Percentiles rank a stretch among this genome's conserved stretches.
Evolutionary conservation across 441 rosid genomes (phyloP).

Genomic region (Aleurites moluccanus): DNA sequence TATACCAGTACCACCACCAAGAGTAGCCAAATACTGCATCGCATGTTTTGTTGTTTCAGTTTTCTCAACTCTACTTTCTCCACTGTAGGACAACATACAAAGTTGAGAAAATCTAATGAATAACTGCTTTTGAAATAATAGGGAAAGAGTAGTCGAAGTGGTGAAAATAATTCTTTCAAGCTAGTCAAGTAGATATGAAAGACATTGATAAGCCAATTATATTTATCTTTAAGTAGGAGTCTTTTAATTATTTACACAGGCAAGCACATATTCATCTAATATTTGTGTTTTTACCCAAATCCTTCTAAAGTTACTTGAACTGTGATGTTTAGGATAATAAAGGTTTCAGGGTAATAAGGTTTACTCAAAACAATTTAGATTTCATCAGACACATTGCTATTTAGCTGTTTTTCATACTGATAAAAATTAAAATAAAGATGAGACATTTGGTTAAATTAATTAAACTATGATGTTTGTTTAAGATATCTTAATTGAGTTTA

Average conservation of each 20-base stretch:
- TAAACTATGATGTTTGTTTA: too few relatives aligned
- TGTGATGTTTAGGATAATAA: background rate
- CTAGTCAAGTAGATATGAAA: background rate
- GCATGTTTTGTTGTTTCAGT: too few relatives aligned
- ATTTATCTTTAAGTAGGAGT: too few relatives aligned
- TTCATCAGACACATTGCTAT: background rate
- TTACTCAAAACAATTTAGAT: background rate
- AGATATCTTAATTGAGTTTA: too few relatives aligned
- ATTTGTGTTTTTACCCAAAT: too few relatives aligned
- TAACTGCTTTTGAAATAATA: background rate
- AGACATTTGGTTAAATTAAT: too few relatives aligned
- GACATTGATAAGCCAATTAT: background rate
- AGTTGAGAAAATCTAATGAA: background rate
- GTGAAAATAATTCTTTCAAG: background rate
- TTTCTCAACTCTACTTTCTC: too few relatives aligned
- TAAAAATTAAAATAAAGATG: too few relatives aligned
- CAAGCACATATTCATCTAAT: background rate
- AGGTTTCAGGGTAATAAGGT: background rate
- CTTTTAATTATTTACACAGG: background rate
- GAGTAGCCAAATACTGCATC: too few relatives aligned
- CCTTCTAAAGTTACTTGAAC: too few relatives aligned
- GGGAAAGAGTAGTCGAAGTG: background rate
- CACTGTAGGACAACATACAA: conserved; percentile 38
- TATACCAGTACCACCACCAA: too few relatives aligned
- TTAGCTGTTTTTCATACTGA: background rate